Conservation (phyloP, 2,329 filamentous ascomycete species). For the Emericellopsis cladophorae region DNA sequence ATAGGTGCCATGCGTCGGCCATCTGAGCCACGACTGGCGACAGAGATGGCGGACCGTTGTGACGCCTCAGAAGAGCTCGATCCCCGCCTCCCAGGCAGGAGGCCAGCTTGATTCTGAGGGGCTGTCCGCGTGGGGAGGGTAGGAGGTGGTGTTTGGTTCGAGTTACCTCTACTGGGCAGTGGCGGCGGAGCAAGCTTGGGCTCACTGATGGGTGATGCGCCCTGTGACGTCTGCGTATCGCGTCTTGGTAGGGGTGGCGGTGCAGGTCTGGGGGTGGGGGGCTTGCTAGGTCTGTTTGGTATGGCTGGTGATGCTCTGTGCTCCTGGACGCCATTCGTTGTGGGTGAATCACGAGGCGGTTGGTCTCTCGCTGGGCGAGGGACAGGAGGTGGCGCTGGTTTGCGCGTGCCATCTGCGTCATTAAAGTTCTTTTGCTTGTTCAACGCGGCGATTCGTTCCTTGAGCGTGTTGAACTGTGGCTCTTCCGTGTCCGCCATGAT, state of each 20-base stretch:
- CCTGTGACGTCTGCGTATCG: constrained; percentile 10
- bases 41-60: constrained; percentile 38
- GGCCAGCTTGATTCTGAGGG: constrained; percentile 18
- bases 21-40: constrained; percentile 32
- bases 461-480: constrained; percentile 46
- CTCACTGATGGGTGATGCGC: constrained; percentile 2
- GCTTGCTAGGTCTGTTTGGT: constrained; percentile 21
- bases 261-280: constrained; percentile 5
- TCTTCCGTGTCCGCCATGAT: constrained; percentile 49
- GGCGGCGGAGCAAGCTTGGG: constrained; percentile 16
- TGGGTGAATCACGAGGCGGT: no score
- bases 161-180: constrained; percentile 18
- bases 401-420: constrained; percentile 25
- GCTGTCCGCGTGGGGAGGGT: constrained; percentile 33
- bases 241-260: constrained; percentile 23
- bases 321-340: background rate
- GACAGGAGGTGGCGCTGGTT: constrained; percentile 10
- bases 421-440: constrained; percentile 49
- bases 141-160: constrained; percentile 23
- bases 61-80: constrained; percentile 48
- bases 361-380: constrained; percentile 3
- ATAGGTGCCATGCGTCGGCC: constrained; percentile 39
- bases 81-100: constrained; percentile 18
- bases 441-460: constrained; percentile 51
- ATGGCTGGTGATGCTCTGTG: constrained; percentile 18